These are phyloP conservation scores for Benincasa hispida DNA, from an alignment of 306 rosid species.

Conservation along the genomic window DNA sequence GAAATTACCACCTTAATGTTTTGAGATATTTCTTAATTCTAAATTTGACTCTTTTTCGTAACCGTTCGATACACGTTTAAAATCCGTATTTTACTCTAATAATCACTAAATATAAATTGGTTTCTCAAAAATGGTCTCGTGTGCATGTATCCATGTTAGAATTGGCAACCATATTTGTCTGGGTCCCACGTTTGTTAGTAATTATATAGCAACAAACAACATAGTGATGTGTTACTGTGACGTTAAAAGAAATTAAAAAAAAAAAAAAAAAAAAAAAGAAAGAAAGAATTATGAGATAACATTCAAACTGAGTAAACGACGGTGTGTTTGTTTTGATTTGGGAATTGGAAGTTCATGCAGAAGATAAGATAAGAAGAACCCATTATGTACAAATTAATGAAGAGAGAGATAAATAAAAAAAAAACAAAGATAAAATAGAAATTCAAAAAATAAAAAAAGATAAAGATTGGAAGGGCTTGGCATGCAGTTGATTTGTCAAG, in stretches of 20 bases:
- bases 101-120: background rate
- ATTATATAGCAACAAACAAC: background rate
- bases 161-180: background rate
- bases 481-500: background rate
- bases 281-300: background rate
- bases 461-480: background rate
- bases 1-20: background rate
- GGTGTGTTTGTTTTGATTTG: background rate
- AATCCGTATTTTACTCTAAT: background rate
- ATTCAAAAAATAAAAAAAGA: background rate
- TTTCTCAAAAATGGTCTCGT: background rate
- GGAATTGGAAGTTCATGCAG: background rate
- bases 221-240: background rate
- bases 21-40: no score
- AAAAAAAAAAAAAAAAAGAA: background rate
- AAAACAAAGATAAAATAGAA: background rate
- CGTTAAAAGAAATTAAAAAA: background rate
- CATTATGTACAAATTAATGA: background rate
- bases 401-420: background rate
- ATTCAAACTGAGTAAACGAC: background rate
- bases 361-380: background rate
- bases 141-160: background rate
- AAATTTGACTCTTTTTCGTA: no score
- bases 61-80: background rate
- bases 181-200: background rate